These are phyloP conservation scores for Aureobasidium musti DNA, from an alignment of 2,329 filamentous ascomycete genomes.

Conservation along the genomic window DNA sequence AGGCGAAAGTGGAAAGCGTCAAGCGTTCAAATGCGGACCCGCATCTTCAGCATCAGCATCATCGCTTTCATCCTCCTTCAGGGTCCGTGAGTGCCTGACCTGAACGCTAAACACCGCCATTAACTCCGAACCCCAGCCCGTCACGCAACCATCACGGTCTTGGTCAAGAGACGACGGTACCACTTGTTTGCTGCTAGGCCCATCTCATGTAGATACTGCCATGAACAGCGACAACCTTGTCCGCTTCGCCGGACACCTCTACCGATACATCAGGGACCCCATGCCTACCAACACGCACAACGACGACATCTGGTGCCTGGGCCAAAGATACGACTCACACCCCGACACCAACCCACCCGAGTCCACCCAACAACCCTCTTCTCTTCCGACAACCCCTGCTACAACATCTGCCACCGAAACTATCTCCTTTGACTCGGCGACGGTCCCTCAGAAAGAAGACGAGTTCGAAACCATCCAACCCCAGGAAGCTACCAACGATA, in stretches of 20 bases:
- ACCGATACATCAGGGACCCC: conserved; percentile 91
- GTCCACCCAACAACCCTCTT: neutral
- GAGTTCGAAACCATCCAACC: conserved; percentile 27
- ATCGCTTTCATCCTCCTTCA: neutral
- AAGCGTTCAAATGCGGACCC: neutral
- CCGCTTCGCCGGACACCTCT: conserved; percentile 72
- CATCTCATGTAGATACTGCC: conserved; percentile 32
- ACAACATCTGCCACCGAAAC: neutral
- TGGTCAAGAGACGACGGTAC: neutral
- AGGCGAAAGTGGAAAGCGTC: conserved; percentile 17
- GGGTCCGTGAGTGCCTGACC: conserved; percentile 6
- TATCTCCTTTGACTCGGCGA: neutral
- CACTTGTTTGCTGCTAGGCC: conserved; percentile 11
- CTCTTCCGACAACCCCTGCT: neutral
- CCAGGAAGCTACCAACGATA: conserved; percentile 44
- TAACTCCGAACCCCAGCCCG: conserved; percentile 13
- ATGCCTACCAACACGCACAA: conserved; percentile 78
- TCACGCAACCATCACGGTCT: conserved; percentile 21
- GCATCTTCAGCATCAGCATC: neutral
- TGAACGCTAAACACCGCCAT: neutral
- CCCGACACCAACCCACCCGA: conserved; percentile 27
- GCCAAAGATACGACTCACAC: conserved; percentile 53
- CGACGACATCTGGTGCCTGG: conserved; percentile 82
- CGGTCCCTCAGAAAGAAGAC: conserved; percentile 9
- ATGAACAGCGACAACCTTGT: conserved; percentile 74